Evolutionary conservation across 2,329 filamentous ascomycete species (phyloP), one percentile per base, ranked within the genome.

Genomic region (Dactylonectria macrodidyma): DNA sequence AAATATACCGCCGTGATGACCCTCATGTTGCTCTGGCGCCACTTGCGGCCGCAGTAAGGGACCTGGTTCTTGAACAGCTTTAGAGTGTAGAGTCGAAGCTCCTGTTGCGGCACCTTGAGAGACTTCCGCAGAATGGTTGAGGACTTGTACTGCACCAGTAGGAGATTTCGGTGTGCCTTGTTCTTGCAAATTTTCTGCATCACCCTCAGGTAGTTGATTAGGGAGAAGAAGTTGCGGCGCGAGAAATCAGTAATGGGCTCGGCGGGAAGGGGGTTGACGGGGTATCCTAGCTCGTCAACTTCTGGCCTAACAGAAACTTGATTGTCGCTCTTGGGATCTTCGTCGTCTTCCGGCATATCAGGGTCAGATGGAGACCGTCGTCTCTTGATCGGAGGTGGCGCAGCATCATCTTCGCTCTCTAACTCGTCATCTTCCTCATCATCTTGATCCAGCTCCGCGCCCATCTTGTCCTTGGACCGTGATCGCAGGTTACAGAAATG

Each of bases 21-120:
- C 62, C 95, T 93, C 96, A 99, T 99, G 81, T 99, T 98, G 74
- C 91, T 91, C 83, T 98, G 96, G 14, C 96, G 91, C 96, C 96
- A 99, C 84, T 99, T 99, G 50, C 96, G 92, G 24, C 96, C 95
- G 81, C 95, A 98, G 85, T 97, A 99, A 1, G 96, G 96, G 5
- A 99, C 96, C 81, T 99, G 96, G 68, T 95, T 96, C 82, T 99
- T 99, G 90, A 98, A 98, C 0, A 99, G 88, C 82, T 99, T 99
- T 74, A 99, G 89, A 0, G 96, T 97, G 84, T 98, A 98, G 50
- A 97, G 90, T 6, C 96, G 91, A 47, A 99, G 87, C 76, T 94
- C 89, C 2, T 91, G 92, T 77, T 99, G 94, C 0, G 95, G 95
- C 24, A 98, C 92, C 74, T 96, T 95, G 16, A 99, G 89, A 6